These are phyloP conservation scores for Halophytophthora batemanensis DNA, from an alignment of 352 stramenopile species.

Conservation along the genomic window DNA sequence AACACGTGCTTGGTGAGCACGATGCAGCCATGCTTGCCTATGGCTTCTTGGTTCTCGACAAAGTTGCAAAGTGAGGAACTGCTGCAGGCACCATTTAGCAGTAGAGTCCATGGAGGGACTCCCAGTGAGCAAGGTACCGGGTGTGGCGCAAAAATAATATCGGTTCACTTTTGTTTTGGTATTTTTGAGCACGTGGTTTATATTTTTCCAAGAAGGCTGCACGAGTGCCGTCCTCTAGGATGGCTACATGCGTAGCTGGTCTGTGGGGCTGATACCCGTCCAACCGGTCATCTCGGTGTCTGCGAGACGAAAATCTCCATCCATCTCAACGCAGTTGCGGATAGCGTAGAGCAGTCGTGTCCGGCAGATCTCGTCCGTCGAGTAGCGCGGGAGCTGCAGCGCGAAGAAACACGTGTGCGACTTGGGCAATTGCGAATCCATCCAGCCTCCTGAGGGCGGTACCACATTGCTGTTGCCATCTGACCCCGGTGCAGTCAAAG, in stretches of 20 bases:
- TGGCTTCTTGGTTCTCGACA: too few relatives aligned
- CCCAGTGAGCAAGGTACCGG: too few relatives aligned
- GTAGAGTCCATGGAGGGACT: too few relatives aligned
- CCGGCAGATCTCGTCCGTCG: constrained; percentile 64
- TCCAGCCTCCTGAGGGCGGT: constrained; percentile 8
- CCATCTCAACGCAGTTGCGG: constrained; percentile 87
- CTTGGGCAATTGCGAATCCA: constrained; percentile 74
- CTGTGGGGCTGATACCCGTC: constrained; percentile 58
- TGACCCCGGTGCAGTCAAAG: constrained; percentile 25
- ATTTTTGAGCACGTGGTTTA: neutral
- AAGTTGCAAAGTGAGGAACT: too few relatives aligned
- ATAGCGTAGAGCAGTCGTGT: constrained; percentile 78
- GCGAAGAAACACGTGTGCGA: constrained; percentile 90
- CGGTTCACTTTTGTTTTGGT: too few relatives aligned
- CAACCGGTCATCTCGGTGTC: constrained; percentile 81
- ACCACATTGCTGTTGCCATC: constrained; percentile 7
- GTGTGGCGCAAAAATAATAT: too few relatives aligned
- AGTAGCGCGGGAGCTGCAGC: constrained; percentile 77
- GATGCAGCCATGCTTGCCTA: too few relatives aligned
- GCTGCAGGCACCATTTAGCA: too few relatives aligned
- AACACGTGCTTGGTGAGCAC: too few relatives aligned
- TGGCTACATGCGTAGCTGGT: constrained; percentile 55
- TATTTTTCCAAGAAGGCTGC: neutral
- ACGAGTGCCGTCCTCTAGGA: too few relatives aligned
- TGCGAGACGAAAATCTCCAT: constrained; percentile 83